phyloP scores from a whole-genome alignment of 768 basidiomycete genomes.

The Rhodosporidiobolus sp. region DNA sequence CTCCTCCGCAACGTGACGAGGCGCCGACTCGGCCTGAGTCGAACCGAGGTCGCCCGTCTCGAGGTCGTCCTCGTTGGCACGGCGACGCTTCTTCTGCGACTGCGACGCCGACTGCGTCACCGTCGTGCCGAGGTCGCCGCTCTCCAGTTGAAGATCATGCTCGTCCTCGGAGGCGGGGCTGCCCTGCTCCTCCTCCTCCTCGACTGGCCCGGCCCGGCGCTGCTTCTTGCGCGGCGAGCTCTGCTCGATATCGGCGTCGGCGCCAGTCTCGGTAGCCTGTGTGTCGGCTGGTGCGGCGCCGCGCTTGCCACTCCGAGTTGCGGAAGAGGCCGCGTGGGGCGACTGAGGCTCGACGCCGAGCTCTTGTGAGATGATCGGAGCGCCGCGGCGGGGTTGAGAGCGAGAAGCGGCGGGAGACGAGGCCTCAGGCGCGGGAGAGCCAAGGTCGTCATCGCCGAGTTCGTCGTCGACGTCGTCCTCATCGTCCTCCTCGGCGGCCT shows the following conservation, averaged over 20 bases:
- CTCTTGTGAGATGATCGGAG: no score
- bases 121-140: background rate
- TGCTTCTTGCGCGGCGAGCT: no score
- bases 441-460: background rate
- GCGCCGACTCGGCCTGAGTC: background rate
- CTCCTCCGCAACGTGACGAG: background rate
- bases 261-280: no score
- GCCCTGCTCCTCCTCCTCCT: no score
- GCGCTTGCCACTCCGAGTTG: no score
- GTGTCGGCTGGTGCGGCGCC: no score
- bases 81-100: background rate
- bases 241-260: no score
- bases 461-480: conserved; percentile 22
- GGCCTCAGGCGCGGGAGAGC: background rate
- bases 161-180: background rate
- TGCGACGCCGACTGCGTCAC: background rate
- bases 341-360: background rate
- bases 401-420: background rate
- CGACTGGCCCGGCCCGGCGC: no score
- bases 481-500: conserved; percentile 19
- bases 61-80: background rate
- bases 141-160: background rate
- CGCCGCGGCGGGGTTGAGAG: no score
- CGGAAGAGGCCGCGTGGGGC: no score
- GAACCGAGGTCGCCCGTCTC: conserved; percentile 3